Evolutionary conservation across 352 stramenopile species (phyloP).

Genomic region (Globisporangium spinosum): DNA sequence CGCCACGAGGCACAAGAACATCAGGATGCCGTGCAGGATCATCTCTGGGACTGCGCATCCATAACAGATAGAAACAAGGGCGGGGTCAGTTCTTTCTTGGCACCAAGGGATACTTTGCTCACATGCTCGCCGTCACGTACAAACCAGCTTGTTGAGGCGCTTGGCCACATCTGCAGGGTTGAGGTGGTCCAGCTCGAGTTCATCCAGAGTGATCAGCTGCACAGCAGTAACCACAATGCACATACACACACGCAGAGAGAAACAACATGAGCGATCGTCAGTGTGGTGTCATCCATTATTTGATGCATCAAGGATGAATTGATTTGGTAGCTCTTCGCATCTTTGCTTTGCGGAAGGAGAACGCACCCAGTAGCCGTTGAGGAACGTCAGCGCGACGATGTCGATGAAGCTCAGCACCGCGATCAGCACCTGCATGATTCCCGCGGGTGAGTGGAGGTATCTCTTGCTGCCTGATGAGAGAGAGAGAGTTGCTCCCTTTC

Average conservation of each 20-base stretch:
- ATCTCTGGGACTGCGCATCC: conserved; percentile 66
- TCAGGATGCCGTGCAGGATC: conserved; percentile 68
- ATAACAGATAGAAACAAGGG: conserved; percentile 2
- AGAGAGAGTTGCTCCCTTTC: background rate
- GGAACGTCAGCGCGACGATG: conserved; percentile 83
- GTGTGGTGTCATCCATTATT: background rate
- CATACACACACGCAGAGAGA: conserved; percentile 6
- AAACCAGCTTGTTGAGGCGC: conserved; percentile 83
- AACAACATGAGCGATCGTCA: background rate
- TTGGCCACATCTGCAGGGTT: conserved; percentile 84
- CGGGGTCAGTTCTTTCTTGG: background rate
- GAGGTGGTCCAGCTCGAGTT: conserved; percentile 83
- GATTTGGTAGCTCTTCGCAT: conserved; percentile 8
- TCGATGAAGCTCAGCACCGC: conserved; percentile 81
- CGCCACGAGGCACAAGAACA: conserved; percentile 67
- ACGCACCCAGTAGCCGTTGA: conserved; percentile 86
- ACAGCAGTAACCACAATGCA: conserved; percentile 4
- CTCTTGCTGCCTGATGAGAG: background rate
- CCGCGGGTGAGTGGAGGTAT: background rate
- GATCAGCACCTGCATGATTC: conserved; percentile 63
- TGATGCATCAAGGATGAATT: background rate
- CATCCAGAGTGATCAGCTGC: conserved; percentile 81
- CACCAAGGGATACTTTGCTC: background rate
- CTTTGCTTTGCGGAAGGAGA: background rate
- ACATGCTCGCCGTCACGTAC: conserved; percentile 29